Conservation (phyloP, 2,329 filamentous ascomycete genomes). For the Macrophomina phaseolina region DNA sequence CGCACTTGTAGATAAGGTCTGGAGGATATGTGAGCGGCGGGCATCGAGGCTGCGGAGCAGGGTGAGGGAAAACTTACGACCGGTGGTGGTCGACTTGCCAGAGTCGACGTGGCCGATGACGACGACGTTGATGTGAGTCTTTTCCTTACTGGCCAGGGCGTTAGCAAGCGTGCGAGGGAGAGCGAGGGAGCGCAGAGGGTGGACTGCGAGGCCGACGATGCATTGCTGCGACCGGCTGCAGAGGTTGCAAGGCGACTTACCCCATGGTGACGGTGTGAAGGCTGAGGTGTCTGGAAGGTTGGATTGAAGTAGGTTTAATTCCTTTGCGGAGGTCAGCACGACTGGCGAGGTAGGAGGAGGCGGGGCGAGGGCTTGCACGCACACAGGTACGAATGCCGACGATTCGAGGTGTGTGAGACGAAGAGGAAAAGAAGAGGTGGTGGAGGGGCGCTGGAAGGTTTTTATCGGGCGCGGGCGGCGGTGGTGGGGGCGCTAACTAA, state of each 20-base stretch:
- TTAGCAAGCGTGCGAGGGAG: conserved; percentile 22
- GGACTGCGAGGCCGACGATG: background rate
- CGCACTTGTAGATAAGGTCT: conserved; percentile 99
- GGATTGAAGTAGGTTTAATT: conserved; percentile 41
- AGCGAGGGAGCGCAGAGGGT: conserved; percentile 2
- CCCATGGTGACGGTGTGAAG: conserved; percentile 63
- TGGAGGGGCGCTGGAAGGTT: conserved; percentile 27
- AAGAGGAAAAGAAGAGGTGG: conserved; percentile 27
- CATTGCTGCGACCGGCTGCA: background rate
- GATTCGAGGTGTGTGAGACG: conserved; percentile 36
- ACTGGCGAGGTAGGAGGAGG: background rate
- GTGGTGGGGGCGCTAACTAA: conserved; percentile 29
- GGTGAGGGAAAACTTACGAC: conserved; percentile 63
- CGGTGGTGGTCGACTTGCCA: conserved; percentile 96
- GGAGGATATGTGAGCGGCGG: conserved; percentile 57
- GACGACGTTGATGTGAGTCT: conserved; percentile 93
- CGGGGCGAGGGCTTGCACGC: conserved; percentile 5
- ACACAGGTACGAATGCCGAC: conserved; percentile 35
- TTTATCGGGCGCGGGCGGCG: conserved; percentile 27
- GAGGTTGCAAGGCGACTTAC: conserved; percentile 52
- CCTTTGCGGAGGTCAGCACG: conserved; percentile 27
- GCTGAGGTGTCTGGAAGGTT: conserved; percentile 35
- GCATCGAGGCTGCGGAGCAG: conserved; percentile 35
- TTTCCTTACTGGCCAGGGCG: conserved; percentile 75
- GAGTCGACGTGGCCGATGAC: conserved; percentile 99